These are phyloP conservation scores for Cladophialophora carrionii DNA, from an alignment of 2,329 filamentous ascomycete species.

Conservation along the genomic window DNA sequence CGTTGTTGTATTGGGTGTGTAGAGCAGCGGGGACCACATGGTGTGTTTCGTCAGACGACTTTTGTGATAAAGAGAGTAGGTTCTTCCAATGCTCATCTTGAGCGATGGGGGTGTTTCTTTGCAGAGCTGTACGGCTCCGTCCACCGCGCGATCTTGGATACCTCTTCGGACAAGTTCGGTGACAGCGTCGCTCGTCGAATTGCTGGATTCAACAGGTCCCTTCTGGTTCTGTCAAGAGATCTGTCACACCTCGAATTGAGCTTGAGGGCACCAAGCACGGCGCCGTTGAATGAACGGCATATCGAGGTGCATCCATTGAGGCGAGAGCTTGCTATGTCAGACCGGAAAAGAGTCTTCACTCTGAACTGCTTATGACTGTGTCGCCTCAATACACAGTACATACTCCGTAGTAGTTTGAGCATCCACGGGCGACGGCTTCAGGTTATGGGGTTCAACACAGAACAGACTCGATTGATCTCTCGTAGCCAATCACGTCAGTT, in stretches of 20 bases:
- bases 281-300: neutral
- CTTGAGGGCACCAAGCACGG: neutral
- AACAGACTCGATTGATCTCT: neutral
- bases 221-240: constrained; percentile 1
- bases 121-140: constrained; percentile 3
- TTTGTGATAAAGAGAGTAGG: neutral
- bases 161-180: constrained; percentile 1
- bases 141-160: neutral
- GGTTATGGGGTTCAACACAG: neutral
- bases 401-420: neutral
- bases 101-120: neutral
- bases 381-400: neutral
- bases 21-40: too few species aligned
- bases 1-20: too few species aligned
- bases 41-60: too few species aligned
- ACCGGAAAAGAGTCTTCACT: neutral
- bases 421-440: neutral
- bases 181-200: constrained; percentile 8
- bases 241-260: too few species aligned
- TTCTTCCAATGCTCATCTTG: neutral
- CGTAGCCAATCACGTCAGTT: neutral
- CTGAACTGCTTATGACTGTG: neutral
- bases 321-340: neutral
- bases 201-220: constrained; percentile 9
- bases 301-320: neutral